These are phyloP conservation scores for Cercospora berteroae DNA, from an alignment of 2,329 filamentous ascomycete species.

Conservation along the genomic window DNA sequence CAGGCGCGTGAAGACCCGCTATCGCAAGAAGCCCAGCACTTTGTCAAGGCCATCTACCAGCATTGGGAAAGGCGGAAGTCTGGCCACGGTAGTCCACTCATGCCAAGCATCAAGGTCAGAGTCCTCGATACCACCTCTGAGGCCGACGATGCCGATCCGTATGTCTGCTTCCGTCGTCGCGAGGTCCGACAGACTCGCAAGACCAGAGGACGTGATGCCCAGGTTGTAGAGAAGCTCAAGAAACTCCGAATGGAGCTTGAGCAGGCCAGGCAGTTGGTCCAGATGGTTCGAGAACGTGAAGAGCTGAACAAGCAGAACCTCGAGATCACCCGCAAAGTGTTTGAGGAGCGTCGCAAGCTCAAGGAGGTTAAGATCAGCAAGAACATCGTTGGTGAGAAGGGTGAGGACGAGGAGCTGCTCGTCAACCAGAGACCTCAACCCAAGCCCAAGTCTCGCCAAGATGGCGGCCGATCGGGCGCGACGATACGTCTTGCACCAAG, in stretches of 20 bases:
- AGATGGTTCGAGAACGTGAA: conserved; percentile 77
- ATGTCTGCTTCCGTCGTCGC: conserved; percentile 94
- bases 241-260: conserved; percentile 87
- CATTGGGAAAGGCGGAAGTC: conserved; percentile 73
- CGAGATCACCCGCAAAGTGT: conserved; percentile 71
- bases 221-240: conserved; percentile 92
- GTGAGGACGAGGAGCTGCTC: conserved; percentile 82
- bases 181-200: conserved; percentile 94
- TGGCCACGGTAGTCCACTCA: conserved; percentile 63
- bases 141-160: conserved; percentile 92
- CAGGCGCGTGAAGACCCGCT: conserved; percentile 60
- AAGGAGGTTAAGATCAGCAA: conserved; percentile 87
- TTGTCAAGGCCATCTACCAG: conserved; percentile 79
- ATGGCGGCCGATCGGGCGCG: conserved; percentile 60
- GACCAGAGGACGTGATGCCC: conserved; percentile 87
- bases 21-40: conserved; percentile 54
- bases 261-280: conserved; percentile 76
- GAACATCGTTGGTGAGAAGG: conserved; percentile 76
- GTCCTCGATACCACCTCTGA: conserved; percentile 86
- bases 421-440: conserved; percentile 76
- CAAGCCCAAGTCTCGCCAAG: conserved; percentile 54
- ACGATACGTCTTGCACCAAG: conserved; percentile 43
- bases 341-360: conserved; percentile 75
- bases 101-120: conserved; percentile 69
- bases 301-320: conserved; percentile 74